A percentile compares a stretch with the other conserved stretches of the same genome.
These are phyloP conservation scores for Sophora flavescens DNA, from an alignment of 306 rosid species.

Conservation along the genomic window DNA sequence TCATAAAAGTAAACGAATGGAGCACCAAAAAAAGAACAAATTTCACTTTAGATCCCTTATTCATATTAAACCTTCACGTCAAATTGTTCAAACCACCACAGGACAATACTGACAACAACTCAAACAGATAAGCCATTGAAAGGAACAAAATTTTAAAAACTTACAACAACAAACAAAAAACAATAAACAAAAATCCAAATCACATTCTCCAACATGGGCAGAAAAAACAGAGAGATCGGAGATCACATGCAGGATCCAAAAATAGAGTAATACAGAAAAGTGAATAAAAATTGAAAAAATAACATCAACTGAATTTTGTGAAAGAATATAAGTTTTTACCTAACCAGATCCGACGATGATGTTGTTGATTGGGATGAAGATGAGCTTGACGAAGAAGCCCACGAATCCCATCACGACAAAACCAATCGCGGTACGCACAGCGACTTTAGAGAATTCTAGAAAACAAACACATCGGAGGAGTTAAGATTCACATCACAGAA, in stretches of 20 bases:
- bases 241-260: background rate
- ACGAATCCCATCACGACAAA: conserved; percentile 90
- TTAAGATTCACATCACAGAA: background rate
- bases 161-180: background rate
- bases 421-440: conserved; percentile 80
- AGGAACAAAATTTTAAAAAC: background rate
- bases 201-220: background rate
- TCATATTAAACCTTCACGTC: background rate
- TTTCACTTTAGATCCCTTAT: background rate
- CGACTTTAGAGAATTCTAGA: conserved; percentile 83
- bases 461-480: background rate
- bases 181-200: background rate
- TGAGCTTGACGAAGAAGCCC: conserved; percentile 78
- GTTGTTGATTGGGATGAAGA: conserved; percentile 86
- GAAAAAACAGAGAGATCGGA: background rate
- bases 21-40: background rate
- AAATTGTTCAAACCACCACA: conserved; percentile 13
- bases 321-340: conserved; percentile 37
- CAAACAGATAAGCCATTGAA: background rate
- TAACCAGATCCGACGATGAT: conserved; percentile 85
- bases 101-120: background rate
- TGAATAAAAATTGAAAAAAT: background rate
- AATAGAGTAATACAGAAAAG: background rate
- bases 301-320: background rate
- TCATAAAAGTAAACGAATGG: background rate